Conservation (phyloP, 2,329 filamentous ascomycete species). For the Trichoderma citrinoviride region DNA sequence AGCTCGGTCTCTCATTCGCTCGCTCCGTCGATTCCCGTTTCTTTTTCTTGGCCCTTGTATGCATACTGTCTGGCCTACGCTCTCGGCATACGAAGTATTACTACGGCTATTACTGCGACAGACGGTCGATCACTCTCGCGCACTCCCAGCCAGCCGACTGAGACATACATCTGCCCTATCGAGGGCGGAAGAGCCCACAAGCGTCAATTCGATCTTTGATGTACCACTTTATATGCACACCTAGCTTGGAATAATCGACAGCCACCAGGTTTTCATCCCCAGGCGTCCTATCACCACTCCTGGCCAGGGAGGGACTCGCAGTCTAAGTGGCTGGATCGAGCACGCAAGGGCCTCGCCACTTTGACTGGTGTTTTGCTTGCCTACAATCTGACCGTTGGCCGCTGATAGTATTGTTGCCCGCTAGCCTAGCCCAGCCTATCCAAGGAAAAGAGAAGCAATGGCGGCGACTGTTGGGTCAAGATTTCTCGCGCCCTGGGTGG, state of each 20-base stretch:
- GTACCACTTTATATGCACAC: neutral
- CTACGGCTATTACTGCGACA: too few species aligned
- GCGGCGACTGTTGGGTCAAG: conserved; percentile 9
- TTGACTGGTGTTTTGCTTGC: neutral
- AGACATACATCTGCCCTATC: conserved; percentile 22
- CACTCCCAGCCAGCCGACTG: neutral
- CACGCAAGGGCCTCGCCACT: conserved; percentile 19
- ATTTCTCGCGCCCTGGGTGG: conserved; percentile 19
- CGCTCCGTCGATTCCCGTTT: neutral
- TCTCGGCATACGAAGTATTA: neutral
- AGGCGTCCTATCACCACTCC: neutral
- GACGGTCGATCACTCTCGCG: neutral
- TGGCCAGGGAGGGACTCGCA: neutral
- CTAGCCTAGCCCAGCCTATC: conserved; percentile 13
- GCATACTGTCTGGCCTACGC: neutral
- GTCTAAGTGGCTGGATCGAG: neutral
- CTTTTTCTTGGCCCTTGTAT: neutral
- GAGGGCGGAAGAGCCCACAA: conserved; percentile 7
- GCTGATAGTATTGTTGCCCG: neutral
- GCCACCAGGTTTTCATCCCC: neutral
- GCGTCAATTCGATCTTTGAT: neutral
- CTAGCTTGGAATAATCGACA: neutral
- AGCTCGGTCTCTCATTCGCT: conserved; percentile 1
- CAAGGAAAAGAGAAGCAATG: conserved; percentile 8
- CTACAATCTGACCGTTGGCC: conserved; percentile 1